These are phyloP conservation scores for Neonectria faginata DNA, from an alignment of 2,329 filamentous ascomycete genomes.

Conservation along the genomic window DNA sequence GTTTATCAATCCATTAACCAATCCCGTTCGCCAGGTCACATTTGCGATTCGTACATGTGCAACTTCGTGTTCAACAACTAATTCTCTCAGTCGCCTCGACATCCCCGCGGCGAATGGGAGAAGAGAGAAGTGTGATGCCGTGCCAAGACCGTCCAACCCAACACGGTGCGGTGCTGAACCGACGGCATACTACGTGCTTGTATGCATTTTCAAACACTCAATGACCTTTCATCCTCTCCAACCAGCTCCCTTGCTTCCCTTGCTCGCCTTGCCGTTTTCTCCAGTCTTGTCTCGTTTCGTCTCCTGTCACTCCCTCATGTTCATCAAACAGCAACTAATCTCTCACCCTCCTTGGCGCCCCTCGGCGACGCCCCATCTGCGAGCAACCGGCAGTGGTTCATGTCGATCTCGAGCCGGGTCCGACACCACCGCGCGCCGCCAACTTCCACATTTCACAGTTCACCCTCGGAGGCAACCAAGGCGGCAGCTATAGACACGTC, in stretches of 20 bases:
- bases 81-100: not conserved
- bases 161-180: not conserved
- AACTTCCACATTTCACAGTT: not conserved
- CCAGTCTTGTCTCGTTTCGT: constrained; percentile 9
- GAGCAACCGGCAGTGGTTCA: not conserved
- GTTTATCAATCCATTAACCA: no score
- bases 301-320: constrained; percentile 1
- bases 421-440: constrained; percentile 11
- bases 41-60: not conserved
- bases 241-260: not conserved
- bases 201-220: not conserved
- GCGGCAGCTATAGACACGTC: not conserved
- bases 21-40: not conserved
- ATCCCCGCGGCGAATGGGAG: not conserved
- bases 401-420: constrained; percentile 14
- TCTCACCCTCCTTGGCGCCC: not conserved
- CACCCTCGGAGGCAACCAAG: constrained; percentile 1
- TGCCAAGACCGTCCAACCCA: not conserved
- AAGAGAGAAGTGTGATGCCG: not conserved
- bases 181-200: not conserved
- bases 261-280: not conserved
- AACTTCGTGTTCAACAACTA: not conserved
- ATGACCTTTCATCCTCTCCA: not conserved
- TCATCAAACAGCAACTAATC: constrained; percentile 1
- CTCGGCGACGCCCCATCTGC: not conserved